Evolutionary conservation across 1,139 yeast genomes (phyloP), one percentile per base, ranked within the genome.

Genomic region (Debaryomyces sp.): DNA sequence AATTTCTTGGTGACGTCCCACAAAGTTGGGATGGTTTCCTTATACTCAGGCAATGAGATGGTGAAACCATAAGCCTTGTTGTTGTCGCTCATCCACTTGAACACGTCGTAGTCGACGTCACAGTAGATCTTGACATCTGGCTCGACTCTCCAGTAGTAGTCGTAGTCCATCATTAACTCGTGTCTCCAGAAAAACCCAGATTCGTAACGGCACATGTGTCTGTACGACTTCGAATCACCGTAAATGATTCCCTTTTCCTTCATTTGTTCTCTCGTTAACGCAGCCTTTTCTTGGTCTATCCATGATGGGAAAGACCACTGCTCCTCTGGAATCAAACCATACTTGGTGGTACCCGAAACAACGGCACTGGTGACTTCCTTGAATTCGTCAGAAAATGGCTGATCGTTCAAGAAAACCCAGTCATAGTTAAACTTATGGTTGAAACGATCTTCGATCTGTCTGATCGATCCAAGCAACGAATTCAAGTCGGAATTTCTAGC

Each of bases 81-180:
- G 64, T 88, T 85, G 51, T 84, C 89, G 53, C 81, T 80, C 95
- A 90, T 85, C 68, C 80, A 87, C 67, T 84, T 83, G 77, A 90
- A 90, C 37, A 89, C 77, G 67, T 90, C 96, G 63, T 89, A 87
- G 61, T 86, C 84, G 56, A 90, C 75, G 64, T 89, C 94, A 74
- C 96, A 90, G 66, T 71, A 86, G 50, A 89, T 76, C 60, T 80
- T 77, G 63, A 89, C 82, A 61, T 86, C 92, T 29, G 96, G 96
- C 69, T 91, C 97, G 50, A 91, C 96, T 69, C 97, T 84, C 97
- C 97, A 91, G 74, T 89, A 91, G 73, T 84, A 90, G 56, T 86
- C 89, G 66, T 85, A 90, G 38, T 86, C 85, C 51, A 75, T 76
- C 78, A 89, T 70, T 44, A 87, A 65, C 42, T 82, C 84, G 61